Base-by-base conservation (phyloP, 805 yeast genomes). In the Candida maesae region DNA sequence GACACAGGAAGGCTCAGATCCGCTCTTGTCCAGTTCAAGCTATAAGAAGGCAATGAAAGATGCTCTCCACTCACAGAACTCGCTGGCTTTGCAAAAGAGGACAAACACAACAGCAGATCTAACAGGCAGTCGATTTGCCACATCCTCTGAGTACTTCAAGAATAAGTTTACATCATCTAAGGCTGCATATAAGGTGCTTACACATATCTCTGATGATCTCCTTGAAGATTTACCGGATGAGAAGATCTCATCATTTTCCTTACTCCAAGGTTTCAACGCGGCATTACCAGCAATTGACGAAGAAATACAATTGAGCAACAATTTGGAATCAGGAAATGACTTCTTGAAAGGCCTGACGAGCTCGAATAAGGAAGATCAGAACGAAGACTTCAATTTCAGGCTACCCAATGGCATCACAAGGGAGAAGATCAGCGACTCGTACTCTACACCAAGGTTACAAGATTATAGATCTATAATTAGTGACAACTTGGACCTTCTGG, bases 211-310 rank as follows among this genome's bases (percentile, higher is more conserved):
- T 14, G 85, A 79, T 49, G 85, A 80, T 26, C 52, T 83, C 47
- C 64, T 84, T 25, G 56, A 62, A 7, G 78, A 79, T 37, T 60
- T 81, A 14, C 85, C 86, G 8, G 44, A 42, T 6, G 57, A 46
- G 33, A 55, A 55, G 14, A 50, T 56, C 5, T 52, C 59, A 6
- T 73, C 57, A 9, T 76, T 75, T 47, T 76, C 88, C 3, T 60
- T 84, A 17, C 81, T 74, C 52, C 90, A 83, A 59, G 89, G 90
- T 2, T 81, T 84, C 55, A 69, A 70, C 51, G 85, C 87, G 4
- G 66, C 76, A 1, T 56, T 72, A 26, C 78, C 79, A 1, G 73
- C 73, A 14, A 61, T 74, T n/a, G 66, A 74, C 45, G 75, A 70
- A 44, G 67, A 66, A 31, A 58, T 70, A 13, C 55, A 63, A 45